Conservation (phyloP, 352 stramenopile genomes). For the Phytopythium cucurbitacearum region DNA sequence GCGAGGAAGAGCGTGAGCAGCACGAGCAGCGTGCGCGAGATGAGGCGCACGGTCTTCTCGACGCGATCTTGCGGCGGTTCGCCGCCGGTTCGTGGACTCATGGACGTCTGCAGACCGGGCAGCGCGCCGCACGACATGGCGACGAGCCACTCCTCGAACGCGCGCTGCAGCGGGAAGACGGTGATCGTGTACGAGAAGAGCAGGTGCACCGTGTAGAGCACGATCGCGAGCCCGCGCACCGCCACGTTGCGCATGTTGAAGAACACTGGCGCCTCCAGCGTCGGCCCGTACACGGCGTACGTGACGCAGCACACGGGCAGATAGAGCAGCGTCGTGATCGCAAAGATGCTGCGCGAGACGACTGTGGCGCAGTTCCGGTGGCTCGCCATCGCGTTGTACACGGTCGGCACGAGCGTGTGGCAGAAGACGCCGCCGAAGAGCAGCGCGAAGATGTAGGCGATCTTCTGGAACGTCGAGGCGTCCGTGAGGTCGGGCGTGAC, state of each 20-base stretch:
- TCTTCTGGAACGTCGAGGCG: constrained; percentile 45
- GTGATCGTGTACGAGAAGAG: constrained; percentile 69
- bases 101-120: constrained; percentile 3
- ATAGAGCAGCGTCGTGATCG: constrained; percentile 50
- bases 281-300: constrained; percentile 73
- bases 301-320: constrained; percentile 72
- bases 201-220: constrained; percentile 74
- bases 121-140: constrained; percentile 14
- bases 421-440: constrained; percentile 61
- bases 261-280: constrained; percentile 69
- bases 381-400: constrained; percentile 73
- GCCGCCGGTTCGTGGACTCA: constrained; percentile 7
- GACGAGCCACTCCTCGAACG: constrained; percentile 54
- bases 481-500: constrained; percentile 55
- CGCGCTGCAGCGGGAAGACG: constrained; percentile 61
- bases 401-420: constrained; percentile 68
- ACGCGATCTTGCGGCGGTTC: constrained; percentile 11
- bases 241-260: constrained; percentile 81
- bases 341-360: constrained; percentile 45
- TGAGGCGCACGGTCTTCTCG: constrained; percentile 30
- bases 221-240: constrained; percentile 66
- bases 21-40: constrained; percentile 48
- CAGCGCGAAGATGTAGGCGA: constrained; percentile 73
- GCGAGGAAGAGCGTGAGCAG: constrained; percentile 42
- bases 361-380: constrained; percentile 46